A percentile compares a stretch with the other conserved stretches of the same genome.
These are phyloP conservation scores for Botrytis fragariae DNA, from an alignment of 2,329 filamentous ascomycete species.

Conservation along the genomic window DNA sequence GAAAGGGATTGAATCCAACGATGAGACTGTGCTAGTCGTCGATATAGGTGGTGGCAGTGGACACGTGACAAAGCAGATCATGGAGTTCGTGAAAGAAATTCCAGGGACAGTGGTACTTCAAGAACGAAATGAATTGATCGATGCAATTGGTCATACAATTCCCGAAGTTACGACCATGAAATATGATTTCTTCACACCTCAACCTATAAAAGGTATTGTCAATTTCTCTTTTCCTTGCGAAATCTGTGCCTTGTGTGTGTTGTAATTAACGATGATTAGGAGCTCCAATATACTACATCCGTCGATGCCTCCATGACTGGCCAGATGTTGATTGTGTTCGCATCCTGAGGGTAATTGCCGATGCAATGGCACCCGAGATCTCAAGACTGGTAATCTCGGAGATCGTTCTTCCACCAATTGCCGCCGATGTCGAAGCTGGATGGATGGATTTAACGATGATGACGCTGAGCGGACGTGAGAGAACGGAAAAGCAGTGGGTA, in stretches of 20 bases:
- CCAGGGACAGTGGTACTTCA: conserved; percentile 42
- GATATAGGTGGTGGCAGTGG: conserved; percentile 45
- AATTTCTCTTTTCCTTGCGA: not conserved
- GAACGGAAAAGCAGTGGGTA: conserved; percentile 32
- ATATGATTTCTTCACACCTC: conserved; percentile 36
- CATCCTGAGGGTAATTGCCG: conserved; percentile 20
- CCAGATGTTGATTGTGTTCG: conserved; percentile 36
- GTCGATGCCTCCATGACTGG: conserved; percentile 43
- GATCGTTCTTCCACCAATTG: conserved; percentile 42
- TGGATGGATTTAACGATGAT: conserved; percentile 43
- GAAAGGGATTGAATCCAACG: conserved; percentile 25
- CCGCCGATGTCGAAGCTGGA: conserved; percentile 38
- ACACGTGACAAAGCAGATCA: conserved; percentile 41
- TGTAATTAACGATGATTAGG: conserved; percentile 9
- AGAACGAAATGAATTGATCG: conserved; percentile 40
- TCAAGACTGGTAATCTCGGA: conserved; percentile 44
- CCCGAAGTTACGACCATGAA: conserved; percentile 37
- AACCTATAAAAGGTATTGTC: conserved; percentile 33
- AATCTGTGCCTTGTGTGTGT: not conserved
- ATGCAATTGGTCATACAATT: conserved; percentile 25
- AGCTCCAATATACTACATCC: conserved; percentile 41
- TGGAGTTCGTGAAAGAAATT: conserved; percentile 37
- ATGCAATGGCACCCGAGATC: not conserved
- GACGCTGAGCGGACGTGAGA: conserved; percentile 38
- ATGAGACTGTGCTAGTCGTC: conserved; percentile 38